A percentile compares a stretch with the other conserved stretches of the same genome.
Evolutionary conservation across 495 filamentous ascomycete species (phyloP).

Genomic region (Tuber microsphaerosporum): DNA sequence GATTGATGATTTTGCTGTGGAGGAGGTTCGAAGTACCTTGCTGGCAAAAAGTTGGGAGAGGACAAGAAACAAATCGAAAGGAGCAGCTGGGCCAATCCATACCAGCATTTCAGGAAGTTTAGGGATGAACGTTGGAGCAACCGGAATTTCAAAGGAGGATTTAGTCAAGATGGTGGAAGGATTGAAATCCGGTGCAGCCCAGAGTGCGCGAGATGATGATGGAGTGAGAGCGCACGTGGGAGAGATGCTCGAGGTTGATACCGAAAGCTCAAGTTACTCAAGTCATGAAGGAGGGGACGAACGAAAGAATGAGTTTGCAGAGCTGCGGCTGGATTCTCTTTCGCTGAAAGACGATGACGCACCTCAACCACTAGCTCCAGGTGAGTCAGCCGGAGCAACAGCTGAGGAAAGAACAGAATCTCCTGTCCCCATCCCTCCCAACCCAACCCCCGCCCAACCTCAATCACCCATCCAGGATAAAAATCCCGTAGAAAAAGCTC

Average conservation of each 20-base stretch:
- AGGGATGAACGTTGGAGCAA: conserved; percentile 46
- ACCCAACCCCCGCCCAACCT: conserved; percentile 5
- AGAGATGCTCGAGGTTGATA: neutral
- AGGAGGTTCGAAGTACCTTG: conserved; percentile 44
- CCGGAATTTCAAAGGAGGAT: conserved; percentile 36
- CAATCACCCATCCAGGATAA: neutral
- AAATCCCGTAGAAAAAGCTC: conserved; percentile 12
- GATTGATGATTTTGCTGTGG: conserved; percentile 50
- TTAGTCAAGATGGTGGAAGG: conserved; percentile 36
- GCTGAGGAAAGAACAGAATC: neutral
- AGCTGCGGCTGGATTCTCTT: neutral
- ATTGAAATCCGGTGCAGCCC: conserved; percentile 12
- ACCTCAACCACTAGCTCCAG: neutral
- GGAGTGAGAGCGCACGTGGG: neutral
- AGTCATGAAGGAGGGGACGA: neutral
- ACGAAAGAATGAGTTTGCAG: conserved; percentile 1
- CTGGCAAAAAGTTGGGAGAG: conserved; percentile 26
- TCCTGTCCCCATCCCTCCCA: conserved; percentile 1
- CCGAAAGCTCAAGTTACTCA: neutral
- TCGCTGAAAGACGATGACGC: neutral
- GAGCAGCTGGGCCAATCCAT: neutral
- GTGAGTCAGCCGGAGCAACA: neutral
- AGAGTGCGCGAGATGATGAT: conserved; percentile 9
- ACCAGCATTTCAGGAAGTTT: conserved; percentile 46
- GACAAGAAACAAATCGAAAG: conserved; percentile 9